Conservation (phyloP, 1,139 yeast species). For the Suhomyces bolitotheri region DNA sequence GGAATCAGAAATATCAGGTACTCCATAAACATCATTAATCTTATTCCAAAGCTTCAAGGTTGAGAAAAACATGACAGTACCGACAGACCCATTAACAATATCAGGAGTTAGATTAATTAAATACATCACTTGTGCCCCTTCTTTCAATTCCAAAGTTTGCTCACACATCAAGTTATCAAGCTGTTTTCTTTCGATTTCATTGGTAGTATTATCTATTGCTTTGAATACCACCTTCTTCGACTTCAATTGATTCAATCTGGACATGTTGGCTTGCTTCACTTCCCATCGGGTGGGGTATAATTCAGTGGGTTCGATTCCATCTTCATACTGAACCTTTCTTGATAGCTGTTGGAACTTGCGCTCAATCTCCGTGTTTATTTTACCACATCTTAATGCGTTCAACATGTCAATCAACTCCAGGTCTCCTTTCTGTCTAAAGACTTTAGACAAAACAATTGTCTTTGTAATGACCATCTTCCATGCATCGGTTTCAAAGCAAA, state of each 20-base stretch:
- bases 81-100: conserved; percentile 60
- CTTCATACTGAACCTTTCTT: conserved; percentile 58
- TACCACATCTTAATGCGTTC: conserved; percentile 71
- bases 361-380: conserved; percentile 47
- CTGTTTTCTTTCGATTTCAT: conserved; percentile 20
- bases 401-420: conserved; percentile 67
- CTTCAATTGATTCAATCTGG: conserved; percentile 43
- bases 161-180: conserved; percentile 53
- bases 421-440: conserved; percentile 76
- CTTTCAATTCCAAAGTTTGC: conserved; percentile 44
- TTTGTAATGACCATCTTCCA: conserved; percentile 58
- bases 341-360: conserved; percentile 48
- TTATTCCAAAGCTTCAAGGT: conserved; percentile 30
- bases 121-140: conserved; percentile 64
- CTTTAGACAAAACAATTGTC: conserved; percentile 60
- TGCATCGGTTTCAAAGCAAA: conserved; percentile 58
- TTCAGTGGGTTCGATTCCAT: conserved; percentile 81
- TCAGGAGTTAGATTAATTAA: conserved; percentile 45
- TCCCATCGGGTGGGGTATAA: conserved; percentile 73
- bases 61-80: conserved; percentile 65
- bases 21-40: conserved; percentile 29
- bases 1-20: conserved; percentile 22
- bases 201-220: conserved; percentile 50
- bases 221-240: conserved; percentile 40
- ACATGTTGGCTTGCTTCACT: conserved; percentile 67